These are phyloP conservation scores for Zymoseptoria brevis DNA, from an alignment of 2,329 filamentous ascomycete species.

Conservation along the genomic window DNA sequence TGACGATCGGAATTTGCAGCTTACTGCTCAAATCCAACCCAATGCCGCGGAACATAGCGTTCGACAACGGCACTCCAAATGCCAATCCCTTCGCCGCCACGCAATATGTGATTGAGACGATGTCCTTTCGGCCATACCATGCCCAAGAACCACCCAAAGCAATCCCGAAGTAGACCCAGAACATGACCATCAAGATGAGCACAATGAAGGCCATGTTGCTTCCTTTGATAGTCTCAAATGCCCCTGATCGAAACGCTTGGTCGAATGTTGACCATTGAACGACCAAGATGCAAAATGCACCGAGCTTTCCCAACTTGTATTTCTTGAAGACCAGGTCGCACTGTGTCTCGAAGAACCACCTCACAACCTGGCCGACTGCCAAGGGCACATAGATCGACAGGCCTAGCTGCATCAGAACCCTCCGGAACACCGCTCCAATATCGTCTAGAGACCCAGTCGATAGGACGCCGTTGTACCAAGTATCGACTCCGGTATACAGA, in stretches of 20 bases:
- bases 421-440: conserved; percentile 54
- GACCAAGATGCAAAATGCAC: conserved; percentile 40
- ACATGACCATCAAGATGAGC: conserved; percentile 59
- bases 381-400: conserved; percentile 60
- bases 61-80: conserved; percentile 59
- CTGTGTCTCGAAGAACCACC: conserved; percentile 47
- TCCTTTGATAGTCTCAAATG: conserved; percentile 50
- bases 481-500: conserved; percentile 48
- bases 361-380: conserved; percentile 51
- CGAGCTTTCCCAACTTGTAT: conserved; percentile 40
- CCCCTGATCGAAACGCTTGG: conserved; percentile 56
- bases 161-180: conserved; percentile 54
- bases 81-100: conserved; percentile 65
- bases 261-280: conserved; percentile 60
- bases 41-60: conserved; percentile 57
- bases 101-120: conserved; percentile 65
- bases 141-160: conserved; percentile 49
- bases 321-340: conserved; percentile 48
- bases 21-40: conserved; percentile 48
- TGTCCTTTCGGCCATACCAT: conserved; percentile 52
- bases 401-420: conserved; percentile 61
- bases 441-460: conserved; percentile 47
- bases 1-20: conserved; percentile 56
- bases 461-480: conserved; percentile 50
- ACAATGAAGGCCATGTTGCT: conserved; percentile 59